Conservation (phyloP, 108 stramenopile genomes). For the Chaetoceros muelleri region DNA sequence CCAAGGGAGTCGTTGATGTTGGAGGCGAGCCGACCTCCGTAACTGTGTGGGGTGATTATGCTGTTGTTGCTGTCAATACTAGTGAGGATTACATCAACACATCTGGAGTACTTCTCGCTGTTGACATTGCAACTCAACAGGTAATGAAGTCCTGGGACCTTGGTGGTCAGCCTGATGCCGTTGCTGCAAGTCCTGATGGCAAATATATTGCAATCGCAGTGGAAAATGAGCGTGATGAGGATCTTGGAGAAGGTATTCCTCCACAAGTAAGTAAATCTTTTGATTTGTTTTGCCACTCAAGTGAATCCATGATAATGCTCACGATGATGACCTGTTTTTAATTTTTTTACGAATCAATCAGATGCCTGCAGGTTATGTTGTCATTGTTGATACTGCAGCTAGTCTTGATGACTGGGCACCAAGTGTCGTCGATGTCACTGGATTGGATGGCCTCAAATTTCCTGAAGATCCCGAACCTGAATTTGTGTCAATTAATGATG, state of each 20-base stretch:
- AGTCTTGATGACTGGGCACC: slow-evolving; percentile 27
- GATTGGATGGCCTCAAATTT: slow-evolving; percentile 24
- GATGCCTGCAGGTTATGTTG: slow-evolving; percentile 39
- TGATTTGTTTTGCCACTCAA: not conserved
- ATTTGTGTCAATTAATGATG: slow-evolving; percentile 44
- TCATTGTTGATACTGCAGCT: slow-evolving; percentile 18
- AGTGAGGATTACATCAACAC: slow-evolving; percentile 28
- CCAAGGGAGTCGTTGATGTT: slow-evolving; percentile 18
- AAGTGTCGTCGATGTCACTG: slow-evolving; percentile 21
- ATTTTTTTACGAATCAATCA: slow-evolving; percentile 3
- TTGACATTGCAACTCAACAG: slow-evolving; percentile 21
- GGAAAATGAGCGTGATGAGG: slow-evolving; percentile 63
- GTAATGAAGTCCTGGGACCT: slow-evolving; percentile 21
- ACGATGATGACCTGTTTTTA: not conserved
- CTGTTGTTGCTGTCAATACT: slow-evolving; percentile 42
- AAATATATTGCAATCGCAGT: slow-evolving; percentile 46
- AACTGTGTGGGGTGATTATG: slow-evolving; percentile 31
- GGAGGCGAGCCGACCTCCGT: slow-evolving; percentile 63
- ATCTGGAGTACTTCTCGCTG: slow-evolving; percentile 26
- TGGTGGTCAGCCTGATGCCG: slow-evolving; percentile 54
- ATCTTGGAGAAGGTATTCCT: slow-evolving; percentile 28
- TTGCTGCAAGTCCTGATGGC: slow-evolving; percentile 29
- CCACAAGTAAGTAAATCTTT: slow-evolving; percentile 8
- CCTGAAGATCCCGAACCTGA: slow-evolving; percentile 66
- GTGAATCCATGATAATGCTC: not conserved